Evolutionary conservation across 257 asterid species (phyloP).

Genomic region (Scutellaria barbata): DNA sequence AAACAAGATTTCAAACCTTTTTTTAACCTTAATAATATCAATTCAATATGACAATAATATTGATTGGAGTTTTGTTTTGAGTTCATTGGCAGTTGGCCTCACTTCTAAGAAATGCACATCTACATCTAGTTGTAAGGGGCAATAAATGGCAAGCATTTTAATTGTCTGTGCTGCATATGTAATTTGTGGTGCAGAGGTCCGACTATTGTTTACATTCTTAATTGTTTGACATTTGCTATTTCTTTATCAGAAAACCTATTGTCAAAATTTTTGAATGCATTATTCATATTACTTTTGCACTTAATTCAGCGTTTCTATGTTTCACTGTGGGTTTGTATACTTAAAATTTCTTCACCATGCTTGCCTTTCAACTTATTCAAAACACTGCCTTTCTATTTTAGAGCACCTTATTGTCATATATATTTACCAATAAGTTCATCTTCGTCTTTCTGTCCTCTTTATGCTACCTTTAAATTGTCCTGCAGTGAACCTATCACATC

Average conservation of each 20-base stretch:
- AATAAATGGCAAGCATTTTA: constrained; percentile 8
- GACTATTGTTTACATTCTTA: neutral
- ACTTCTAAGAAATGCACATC: constrained; percentile 14
- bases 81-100: constrained; percentile 23
- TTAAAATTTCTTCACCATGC: neutral
- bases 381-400: constrained; percentile 1
- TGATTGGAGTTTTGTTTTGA: constrained; percentile 13
- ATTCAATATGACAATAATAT: neutral
- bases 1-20: constrained; percentile 1
- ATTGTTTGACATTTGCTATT: neutral
- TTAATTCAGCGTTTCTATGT: neutral
- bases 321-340: constrained; percentile 10
- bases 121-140: neutral
- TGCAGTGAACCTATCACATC: constrained; percentile 61
- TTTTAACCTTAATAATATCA: constrained; percentile 1
- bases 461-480: constrained; percentile 27
- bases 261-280: constrained; percentile 25
- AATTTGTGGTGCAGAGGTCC: constrained; percentile 9
- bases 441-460: constrained; percentile 13
- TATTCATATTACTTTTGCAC: constrained; percentile 1
- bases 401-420: neutral
- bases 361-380: constrained; percentile 1
- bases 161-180: constrained; percentile 14
- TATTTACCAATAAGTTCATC: constrained; percentile 3
- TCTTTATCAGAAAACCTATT: neutral